These are phyloP conservation scores for Moesziomyces parantarcticus DNA, from an alignment of 1,284 basidiomycete genomes.

Conservation along the genomic window DNA sequence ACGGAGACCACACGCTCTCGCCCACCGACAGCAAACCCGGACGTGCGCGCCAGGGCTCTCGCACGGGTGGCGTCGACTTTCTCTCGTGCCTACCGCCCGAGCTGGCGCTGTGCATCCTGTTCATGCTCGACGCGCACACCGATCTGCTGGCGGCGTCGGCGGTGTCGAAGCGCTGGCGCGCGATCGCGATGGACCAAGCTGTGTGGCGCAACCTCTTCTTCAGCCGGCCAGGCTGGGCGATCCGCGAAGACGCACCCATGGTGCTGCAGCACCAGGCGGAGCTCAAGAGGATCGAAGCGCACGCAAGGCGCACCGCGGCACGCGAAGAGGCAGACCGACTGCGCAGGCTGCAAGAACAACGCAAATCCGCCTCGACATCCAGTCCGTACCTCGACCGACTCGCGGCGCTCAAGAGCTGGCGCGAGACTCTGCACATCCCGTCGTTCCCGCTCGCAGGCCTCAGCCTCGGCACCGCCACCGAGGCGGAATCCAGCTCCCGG, in stretches of 20 bases:
- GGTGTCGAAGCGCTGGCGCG: constrained; percentile 44
- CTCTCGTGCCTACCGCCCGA: constrained; percentile 44
- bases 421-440: constrained; percentile 47
- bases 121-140: constrained; percentile 15
- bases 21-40: background rate
- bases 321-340: constrained; percentile 25
- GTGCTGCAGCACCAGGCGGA: constrained; percentile 40
- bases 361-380: constrained; percentile 7
- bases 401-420: constrained; percentile 39
- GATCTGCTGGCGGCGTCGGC: constrained; percentile 32
- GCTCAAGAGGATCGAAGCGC: constrained; percentile 8
- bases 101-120: constrained; percentile 46
- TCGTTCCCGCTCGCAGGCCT: constrained; percentile 29
- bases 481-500: constrained; percentile 10
- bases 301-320: constrained; percentile 16
- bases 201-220: constrained; percentile 54
- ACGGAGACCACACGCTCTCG: constrained; percentile 14
- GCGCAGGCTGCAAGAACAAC: constrained; percentile 13
- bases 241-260: constrained; percentile 44
- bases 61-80: constrained; percentile 37
- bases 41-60: too few species aligned
- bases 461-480: constrained; percentile 5
- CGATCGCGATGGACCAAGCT: constrained; percentile 26
- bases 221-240: constrained; percentile 42
- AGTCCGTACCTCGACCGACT: constrained; percentile 26